phyloP scores from a whole-genome alignment of 192 early-diverging fungal species.

The Coemansia sp. region DNA sequence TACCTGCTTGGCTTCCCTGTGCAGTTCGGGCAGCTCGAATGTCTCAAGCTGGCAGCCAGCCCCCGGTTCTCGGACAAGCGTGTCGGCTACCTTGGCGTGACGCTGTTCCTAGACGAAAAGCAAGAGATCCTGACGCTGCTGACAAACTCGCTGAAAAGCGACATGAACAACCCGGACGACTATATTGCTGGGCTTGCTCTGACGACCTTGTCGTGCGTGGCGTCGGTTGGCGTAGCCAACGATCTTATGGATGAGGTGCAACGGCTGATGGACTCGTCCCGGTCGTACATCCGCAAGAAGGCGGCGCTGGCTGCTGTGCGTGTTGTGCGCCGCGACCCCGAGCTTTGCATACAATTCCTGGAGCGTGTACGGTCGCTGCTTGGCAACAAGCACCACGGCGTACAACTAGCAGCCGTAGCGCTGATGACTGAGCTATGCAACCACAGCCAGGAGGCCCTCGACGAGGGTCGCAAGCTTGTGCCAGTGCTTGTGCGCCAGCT shows the following conservation, averaged over 20 bases:
- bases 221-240: slow-evolving; percentile 92
- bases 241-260: slow-evolving; percentile 94
- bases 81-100: slow-evolving; percentile 96
- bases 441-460: slow-evolving; percentile 64
- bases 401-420: slow-evolving; percentile 86
- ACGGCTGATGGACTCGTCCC: slow-evolving; percentile 82
- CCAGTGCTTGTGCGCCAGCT: slow-evolving; percentile 84
- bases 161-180: slow-evolving; percentile 94
- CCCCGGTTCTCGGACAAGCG: slow-evolving; percentile 94
- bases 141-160: slow-evolving; percentile 96
- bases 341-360: slow-evolving; percentile 86
- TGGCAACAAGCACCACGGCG: slow-evolving; percentile 94
- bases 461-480: slow-evolving; percentile 76
- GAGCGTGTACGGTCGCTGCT: slow-evolving; percentile 69
- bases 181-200: slow-evolving; percentile 96
- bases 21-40: slow-evolving; percentile 99
- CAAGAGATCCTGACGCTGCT: slow-evolving; percentile 95
- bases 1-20: slow-evolving; percentile 98
- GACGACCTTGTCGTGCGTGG: slow-evolving; percentile 94
- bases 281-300: slow-evolving; percentile 97
- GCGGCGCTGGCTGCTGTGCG: slow-evolving; percentile 91
- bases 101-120: slow-evolving; percentile 97
- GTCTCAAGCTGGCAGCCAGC: slow-evolving; percentile 94
- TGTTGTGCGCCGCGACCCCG: slow-evolving; percentile 89
- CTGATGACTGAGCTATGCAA: slow-evolving; percentile 89